phyloP scores from a whole-genome alignment of 1,284 basidiomycete genomes.

The Ustilago crameri region DNA sequence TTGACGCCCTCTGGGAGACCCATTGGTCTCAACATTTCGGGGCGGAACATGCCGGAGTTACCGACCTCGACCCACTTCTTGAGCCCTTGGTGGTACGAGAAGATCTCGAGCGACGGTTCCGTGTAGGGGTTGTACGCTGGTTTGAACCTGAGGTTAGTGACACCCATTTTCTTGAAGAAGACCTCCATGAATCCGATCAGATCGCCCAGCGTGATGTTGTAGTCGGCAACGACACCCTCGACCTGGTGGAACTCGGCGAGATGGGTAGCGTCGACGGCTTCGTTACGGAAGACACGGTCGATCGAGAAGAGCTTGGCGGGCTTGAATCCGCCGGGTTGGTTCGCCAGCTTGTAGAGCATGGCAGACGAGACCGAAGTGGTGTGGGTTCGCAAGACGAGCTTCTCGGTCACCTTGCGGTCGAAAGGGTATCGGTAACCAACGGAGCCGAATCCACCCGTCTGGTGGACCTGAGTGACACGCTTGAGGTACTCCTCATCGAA shows the following conservation, averaged over 20 bases:
- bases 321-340: constrained; percentile 81
- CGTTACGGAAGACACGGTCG: constrained; percentile 98
- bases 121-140: constrained; percentile 83
- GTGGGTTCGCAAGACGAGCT: constrained; percentile 93
- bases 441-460: constrained; percentile 90
- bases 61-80: constrained; percentile 92
- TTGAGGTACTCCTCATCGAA: constrained; percentile 89
- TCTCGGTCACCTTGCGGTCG: constrained; percentile 87
- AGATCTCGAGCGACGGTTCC: constrained; percentile 97
- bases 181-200: constrained; percentile 78
- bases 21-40: constrained; percentile 97
- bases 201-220: constrained; percentile 92
- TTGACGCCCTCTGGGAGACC: constrained; percentile 96
- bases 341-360: constrained; percentile 84
- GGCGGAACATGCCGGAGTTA: constrained; percentile 96
- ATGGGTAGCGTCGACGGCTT: constrained; percentile 99
- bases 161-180: constrained; percentile 98
- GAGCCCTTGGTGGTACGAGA: constrained; percentile 94
- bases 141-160: constrained; percentile 92
- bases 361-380: constrained; percentile 94
- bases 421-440: constrained; percentile 99
- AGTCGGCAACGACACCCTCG: constrained; percentile 97
- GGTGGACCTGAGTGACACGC: constrained; percentile 87
- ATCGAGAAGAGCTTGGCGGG: constrained; percentile 98
- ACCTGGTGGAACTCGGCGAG: constrained; percentile 99